Percentiles rank a stretch among this genome's conserved stretches.
phyloP scores from a whole-genome alignment of 352 stramenopile genomes.

The Phytophthora colocasiae region DNA sequence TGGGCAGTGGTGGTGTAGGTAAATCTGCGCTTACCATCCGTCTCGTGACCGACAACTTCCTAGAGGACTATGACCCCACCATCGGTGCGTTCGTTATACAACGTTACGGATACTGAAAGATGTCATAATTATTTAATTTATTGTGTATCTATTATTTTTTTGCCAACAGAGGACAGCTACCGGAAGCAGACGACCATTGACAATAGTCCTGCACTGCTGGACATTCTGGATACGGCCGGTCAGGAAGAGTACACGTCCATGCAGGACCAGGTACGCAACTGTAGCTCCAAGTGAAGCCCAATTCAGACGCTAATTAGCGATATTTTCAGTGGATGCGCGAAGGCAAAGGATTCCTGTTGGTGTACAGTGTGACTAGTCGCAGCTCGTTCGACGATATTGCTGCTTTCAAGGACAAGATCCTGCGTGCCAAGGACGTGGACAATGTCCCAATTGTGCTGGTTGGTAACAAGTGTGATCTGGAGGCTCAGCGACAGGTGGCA shows the following conservation, averaged over 20 bases:
- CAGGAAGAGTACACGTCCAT: slow-evolving; percentile 94
- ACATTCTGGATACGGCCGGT: slow-evolving; percentile 93
- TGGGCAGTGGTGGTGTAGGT: slow-evolving; percentile 91
- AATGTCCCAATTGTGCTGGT: slow-evolving; percentile 89
- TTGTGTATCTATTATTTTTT: not conserved
- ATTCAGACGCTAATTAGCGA: not conserved
- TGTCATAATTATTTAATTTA: too few relatives aligned
- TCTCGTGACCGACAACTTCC: slow-evolving; percentile 93
- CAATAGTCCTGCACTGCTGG: slow-evolving; percentile 78
- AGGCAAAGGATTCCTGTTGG: slow-evolving; percentile 90
- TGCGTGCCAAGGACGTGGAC: slow-evolving; percentile 90
- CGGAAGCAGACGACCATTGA: slow-evolving; percentile 91
- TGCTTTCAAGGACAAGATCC: slow-evolving; percentile 91
- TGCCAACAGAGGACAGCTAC: slow-evolving; percentile 90
- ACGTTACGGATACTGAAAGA: too few relatives aligned
- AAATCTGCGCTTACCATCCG: slow-evolving; percentile 94
- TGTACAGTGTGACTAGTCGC: slow-evolving; percentile 91
- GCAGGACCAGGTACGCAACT: slow-evolving; percentile 79
- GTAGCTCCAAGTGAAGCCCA: not conserved
- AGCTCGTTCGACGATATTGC: slow-evolving; percentile 92
- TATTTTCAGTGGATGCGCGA: slow-evolving; percentile 90
- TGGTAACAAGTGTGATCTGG: slow-evolving; percentile 91
- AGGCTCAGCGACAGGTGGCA: slow-evolving; percentile 75
- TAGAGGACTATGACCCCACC: slow-evolving; percentile 94
- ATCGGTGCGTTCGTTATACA: slow-evolving; percentile 65